Conservation (phyloP, 495 filamentous ascomycete species). For the Podospora pseudocomata region DNA sequence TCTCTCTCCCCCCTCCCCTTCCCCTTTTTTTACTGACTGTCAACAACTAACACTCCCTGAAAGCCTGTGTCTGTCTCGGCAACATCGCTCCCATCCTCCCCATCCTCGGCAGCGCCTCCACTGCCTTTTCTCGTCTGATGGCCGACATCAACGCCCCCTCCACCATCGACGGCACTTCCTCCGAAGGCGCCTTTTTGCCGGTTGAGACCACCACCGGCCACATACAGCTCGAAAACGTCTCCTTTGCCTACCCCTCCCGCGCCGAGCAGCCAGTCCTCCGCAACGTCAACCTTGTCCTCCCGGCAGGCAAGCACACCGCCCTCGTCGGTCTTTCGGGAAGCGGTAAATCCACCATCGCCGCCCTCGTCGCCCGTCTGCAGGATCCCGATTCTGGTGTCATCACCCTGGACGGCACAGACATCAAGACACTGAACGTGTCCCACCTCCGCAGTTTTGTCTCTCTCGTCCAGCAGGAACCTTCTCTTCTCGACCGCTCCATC, state of each 20-base stretch:
- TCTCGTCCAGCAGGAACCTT: slow-evolving; percentile 66
- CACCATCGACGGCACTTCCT: slow-evolving; percentile 67
- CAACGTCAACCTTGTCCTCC: slow-evolving; percentile 69
- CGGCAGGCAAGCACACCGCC: slow-evolving; percentile 81
- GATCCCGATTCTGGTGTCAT: slow-evolving; percentile 8
- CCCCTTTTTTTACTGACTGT: slow-evolving; percentile 32
- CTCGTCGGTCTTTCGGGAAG: slow-evolving; percentile 53
- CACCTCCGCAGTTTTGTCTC: slow-evolving; percentile 55
- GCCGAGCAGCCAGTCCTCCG: slow-evolving; percentile 80
- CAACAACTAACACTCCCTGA: slow-evolving; percentile 61
- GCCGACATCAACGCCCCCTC: slow-evolving; percentile 81
- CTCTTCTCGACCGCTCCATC: slow-evolving; percentile 61
- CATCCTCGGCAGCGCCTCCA: slow-evolving; percentile 65
- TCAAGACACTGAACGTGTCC: slow-evolving; percentile 54
- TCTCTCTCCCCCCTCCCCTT: too few relatives aligned
- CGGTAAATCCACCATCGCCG: slow-evolving; percentile 88
- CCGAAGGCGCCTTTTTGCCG: slow-evolving; percentile 60
- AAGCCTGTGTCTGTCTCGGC: slow-evolving; percentile 62
- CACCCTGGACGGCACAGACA: slow-evolving; percentile 48
- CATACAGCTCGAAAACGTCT: slow-evolving; percentile 72
- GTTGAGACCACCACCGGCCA: slow-evolving; percentile 61
- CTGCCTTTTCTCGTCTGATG: slow-evolving; percentile 83
- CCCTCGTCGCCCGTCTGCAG: slow-evolving; percentile 48
- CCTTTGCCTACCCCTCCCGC: slow-evolving; percentile 87
- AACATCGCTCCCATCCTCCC: slow-evolving; percentile 79